These are phyloP conservation scores for Cyberlindnera lachancei DNA, from an alignment of 805 yeast genomes.

Conservation along the genomic window DNA sequence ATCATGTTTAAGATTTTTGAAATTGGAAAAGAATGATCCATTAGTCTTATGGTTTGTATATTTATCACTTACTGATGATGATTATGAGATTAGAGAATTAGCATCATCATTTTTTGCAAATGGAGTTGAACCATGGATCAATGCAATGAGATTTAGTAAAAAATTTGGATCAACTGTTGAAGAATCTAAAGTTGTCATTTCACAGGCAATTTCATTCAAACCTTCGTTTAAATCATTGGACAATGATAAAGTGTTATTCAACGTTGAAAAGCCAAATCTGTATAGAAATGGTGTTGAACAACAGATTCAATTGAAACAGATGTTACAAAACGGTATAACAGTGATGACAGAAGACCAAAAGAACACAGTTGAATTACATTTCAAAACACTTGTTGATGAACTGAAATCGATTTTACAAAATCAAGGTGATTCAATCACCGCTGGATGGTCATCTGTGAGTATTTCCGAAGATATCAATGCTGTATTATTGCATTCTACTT, in stretches of 20 bases:
- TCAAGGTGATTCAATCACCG: too few species aligned
- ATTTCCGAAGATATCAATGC: too few species aligned
- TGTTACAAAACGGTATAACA: constrained; percentile 13
- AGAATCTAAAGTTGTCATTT: constrained; percentile 8
- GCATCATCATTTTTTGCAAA: constrained; percentile 37
- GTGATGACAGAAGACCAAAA: constrained; percentile 2
- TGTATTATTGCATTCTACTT: too few species aligned
- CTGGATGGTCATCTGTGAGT: too few species aligned
- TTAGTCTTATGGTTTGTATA: constrained; percentile 25
- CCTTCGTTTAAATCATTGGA: constrained; percentile 13
- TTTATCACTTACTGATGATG: constrained; percentile 55
- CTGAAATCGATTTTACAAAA: too few species aligned
- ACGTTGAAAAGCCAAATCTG: constrained; percentile 59
- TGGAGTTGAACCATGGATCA: constrained; percentile 27
- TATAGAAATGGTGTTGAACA: constrained; percentile 44
- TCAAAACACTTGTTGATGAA: too few species aligned
- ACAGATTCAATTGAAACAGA: constrained; percentile 13
- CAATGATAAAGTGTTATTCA: constrained; percentile 43
- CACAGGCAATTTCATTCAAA: constrained; percentile 9
- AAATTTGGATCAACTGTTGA: constrained; percentile 6
- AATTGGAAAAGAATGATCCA: constrained; percentile 4
- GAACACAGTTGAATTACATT: too few species aligned
- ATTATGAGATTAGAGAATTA: constrained; percentile 43
- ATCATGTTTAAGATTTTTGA: constrained; percentile 30
- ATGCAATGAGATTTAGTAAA: constrained; percentile 21